Conservation (phyloP, 208 protist genomes). For the Balamuthia mandrillaris region DNA sequence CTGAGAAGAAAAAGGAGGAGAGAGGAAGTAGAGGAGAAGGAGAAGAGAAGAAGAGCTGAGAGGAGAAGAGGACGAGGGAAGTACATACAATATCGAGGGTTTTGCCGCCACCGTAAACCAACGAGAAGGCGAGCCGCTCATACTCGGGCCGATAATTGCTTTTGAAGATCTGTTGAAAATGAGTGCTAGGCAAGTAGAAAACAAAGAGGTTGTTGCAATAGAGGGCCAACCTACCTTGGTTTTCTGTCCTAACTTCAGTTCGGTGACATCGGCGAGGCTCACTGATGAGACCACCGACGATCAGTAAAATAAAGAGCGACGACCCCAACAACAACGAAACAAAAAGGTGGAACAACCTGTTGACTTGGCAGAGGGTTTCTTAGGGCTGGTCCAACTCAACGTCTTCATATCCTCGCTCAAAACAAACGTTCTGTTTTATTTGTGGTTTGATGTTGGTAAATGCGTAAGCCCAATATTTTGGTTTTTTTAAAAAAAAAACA, state of each 20-base stretch:
- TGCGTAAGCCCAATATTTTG: too few relatives aligned
- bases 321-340: background rate
- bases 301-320: background rate
- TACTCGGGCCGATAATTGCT: slow-evolving; percentile 1
- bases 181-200: too few relatives aligned
- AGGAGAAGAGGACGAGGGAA: background rate
- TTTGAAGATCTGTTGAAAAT: background rate
- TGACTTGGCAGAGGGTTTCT: background rate
- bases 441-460: too few relatives aligned
- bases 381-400: background rate
- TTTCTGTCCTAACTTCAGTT: background rate
- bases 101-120: slow-evolving; percentile 5
- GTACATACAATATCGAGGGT: slow-evolving; percentile 12
- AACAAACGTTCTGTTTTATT: too few relatives aligned
- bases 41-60: background rate
- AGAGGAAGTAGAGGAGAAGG: background rate
- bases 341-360: too few relatives aligned
- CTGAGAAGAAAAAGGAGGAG: background rate
- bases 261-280: background rate
- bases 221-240: background rate
- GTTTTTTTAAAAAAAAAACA: too few relatives aligned
- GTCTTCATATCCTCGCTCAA: background rate
- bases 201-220: too few relatives aligned
- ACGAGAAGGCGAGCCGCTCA: slow-evolving; percentile 3
- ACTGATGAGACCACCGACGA: background rate